These are phyloP conservation scores for Euphrasia arctica DNA, from an alignment of 305 asterid genomes.

Conservation along the genomic window DNA sequence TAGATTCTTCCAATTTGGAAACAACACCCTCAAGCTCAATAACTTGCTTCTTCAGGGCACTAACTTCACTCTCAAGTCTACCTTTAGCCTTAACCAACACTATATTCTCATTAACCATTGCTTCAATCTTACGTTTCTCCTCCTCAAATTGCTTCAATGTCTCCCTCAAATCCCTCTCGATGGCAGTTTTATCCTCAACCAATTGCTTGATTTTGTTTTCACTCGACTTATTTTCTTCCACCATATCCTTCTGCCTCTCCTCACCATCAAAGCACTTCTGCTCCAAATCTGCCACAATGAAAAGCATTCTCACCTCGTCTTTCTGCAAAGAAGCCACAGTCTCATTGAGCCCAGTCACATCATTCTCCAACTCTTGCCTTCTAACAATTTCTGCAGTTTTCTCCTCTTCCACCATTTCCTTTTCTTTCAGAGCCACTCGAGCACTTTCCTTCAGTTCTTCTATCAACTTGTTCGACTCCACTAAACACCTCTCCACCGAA, in stretches of 20 bases:
- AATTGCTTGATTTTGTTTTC: constrained; percentile 39
- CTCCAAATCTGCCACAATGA: constrained; percentile 51
- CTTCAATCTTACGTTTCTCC: constrained; percentile 33
- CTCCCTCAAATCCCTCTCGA: constrained; percentile 43
- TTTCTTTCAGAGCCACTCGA: constrained; percentile 34
- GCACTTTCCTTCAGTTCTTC: constrained; percentile 40
- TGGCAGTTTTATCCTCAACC: constrained; percentile 39
- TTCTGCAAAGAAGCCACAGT: constrained; percentile 36
- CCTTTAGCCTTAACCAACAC: constrained; percentile 39
- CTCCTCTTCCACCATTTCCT: constrained; percentile 44
- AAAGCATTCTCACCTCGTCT: constrained; percentile 39
- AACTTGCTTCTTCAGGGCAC: constrained; percentile 40
- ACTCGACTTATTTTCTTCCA: constrained; percentile 38
- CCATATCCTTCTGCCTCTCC: constrained; percentile 47
- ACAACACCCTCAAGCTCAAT: constrained; percentile 35
- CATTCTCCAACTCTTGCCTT: constrained; percentile 46
- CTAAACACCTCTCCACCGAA: constrained; percentile 35
- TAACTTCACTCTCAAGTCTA: constrained; percentile 36
- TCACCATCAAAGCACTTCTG: constrained; percentile 41
- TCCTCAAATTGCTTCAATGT: constrained; percentile 37
- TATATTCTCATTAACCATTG: constrained; percentile 38
- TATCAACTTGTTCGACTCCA: constrained; percentile 29
- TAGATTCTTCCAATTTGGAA: constrained; percentile 33
- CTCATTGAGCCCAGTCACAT: constrained; percentile 39
- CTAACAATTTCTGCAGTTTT: constrained; percentile 35